A percentile compares a stretch with the other conserved stretches of the same genome.
phyloP scores from a whole-genome alignment of 345 rosid species.

The Hibiscus mutabilis region DNA sequence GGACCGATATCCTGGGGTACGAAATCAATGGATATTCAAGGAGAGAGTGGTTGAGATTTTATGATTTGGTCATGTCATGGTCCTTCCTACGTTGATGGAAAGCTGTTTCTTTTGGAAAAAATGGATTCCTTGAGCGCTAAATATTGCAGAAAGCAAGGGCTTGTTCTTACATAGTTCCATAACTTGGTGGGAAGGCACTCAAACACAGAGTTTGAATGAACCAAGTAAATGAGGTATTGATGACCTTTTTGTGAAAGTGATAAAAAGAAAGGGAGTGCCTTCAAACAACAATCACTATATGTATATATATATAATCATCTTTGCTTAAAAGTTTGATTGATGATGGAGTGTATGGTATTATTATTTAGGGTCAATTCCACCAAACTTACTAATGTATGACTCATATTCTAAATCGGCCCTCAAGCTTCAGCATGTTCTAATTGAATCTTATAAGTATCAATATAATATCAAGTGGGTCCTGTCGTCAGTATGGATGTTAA shows the following conservation, averaged over 20 bases:
- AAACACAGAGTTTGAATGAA: constrained; percentile 25
- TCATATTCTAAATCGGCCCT: not conserved
- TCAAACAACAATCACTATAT: not conserved
- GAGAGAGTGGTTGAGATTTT: not conserved
- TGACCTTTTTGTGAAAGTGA: constrained; percentile 25
- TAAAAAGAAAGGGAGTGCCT: not conserved
- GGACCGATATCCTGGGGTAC: too few species aligned
- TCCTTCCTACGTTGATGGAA: not conserved
- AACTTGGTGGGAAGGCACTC: constrained; percentile 46
- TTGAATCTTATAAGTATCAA: not conserved
- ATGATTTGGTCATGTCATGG: not conserved
- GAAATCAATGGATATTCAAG: not conserved
- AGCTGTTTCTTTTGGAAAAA: not conserved
- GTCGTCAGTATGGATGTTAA: not conserved
- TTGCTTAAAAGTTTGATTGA: constrained; percentile 34
- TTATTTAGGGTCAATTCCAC: not conserved
- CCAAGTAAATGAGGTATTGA: constrained; percentile 30
- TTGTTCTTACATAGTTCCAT: constrained; percentile 2
- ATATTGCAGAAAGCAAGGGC: constrained; percentile 41
- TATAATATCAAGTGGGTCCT: not conserved
- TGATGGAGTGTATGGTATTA: not conserved
- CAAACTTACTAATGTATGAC: not conserved
- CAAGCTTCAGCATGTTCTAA: not conserved
- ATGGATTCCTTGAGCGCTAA: constrained; percentile 73
- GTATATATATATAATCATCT: constrained; percentile 14